Percentiles rank a stretch among this genome's conserved stretches.
Evolutionary conservation across 345 rosid genomes (phyloP).

Genomic region (Diplotaxis tenuifolia): DNA sequence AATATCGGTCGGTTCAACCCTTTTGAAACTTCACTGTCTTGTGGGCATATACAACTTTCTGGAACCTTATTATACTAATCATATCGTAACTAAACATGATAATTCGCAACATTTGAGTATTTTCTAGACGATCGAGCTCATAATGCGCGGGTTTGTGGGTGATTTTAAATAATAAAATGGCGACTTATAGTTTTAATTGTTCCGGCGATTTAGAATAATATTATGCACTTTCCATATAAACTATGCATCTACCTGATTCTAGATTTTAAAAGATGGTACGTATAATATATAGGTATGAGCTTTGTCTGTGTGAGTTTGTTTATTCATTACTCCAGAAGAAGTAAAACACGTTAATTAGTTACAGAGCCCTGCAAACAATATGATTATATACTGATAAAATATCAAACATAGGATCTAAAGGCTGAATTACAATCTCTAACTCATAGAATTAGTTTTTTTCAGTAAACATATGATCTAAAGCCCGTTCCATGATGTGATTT

Average conservation of each 20-base stretch:
- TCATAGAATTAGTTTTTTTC: background rate
- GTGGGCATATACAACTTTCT: conserved; percentile 16
- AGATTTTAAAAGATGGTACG: background rate
- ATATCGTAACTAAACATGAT: background rate
- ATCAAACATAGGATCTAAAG: background rate
- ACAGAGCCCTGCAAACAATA: background rate
- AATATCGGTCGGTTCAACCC: conserved; percentile 20
- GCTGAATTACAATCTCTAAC: background rate
- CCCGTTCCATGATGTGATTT: background rate
- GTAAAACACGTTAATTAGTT: background rate
- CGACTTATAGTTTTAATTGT: background rate
- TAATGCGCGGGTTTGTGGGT: background rate
- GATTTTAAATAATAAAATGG: background rate
- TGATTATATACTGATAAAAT: background rate
- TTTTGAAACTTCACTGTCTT: conserved; percentile 19
- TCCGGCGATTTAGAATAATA: conserved; percentile 16
- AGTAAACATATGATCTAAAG: background rate
- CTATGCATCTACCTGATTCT: conserved; percentile 15
- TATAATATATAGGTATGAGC: background rate
- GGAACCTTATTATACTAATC: conserved; percentile 4
- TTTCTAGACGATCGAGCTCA: conserved; percentile 4
- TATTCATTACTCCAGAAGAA: background rate
- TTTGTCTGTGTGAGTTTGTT: background rate
- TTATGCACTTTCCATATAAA: conserved; percentile 5
- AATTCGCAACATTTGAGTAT: conserved; percentile 1